Evolutionary conservation across 106 monocot genomes (phyloP).

Genomic region (Platanthera guangdongensis): DNA sequence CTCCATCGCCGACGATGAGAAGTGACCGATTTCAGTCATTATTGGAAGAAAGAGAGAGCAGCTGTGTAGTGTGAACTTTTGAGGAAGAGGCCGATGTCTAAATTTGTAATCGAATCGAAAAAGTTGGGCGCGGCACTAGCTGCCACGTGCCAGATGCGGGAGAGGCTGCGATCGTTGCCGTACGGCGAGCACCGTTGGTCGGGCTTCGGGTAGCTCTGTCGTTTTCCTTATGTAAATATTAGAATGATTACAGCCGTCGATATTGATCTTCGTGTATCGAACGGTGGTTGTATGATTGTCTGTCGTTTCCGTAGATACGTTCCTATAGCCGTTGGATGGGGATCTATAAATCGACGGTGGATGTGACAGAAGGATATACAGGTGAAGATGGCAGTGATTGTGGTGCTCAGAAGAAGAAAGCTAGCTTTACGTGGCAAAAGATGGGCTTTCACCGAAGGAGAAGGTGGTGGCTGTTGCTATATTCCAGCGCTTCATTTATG

Average conservation of each 20-base stretch:
- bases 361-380: not conserved
- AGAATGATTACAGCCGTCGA: not conserved
- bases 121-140: not conserved
- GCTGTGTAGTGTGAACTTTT: not conserved
- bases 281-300: not conserved
- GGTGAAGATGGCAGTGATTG: not conserved
- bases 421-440: not conserved
- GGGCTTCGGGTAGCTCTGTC: not conserved
- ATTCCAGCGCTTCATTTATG: not conserved
- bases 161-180: not conserved
- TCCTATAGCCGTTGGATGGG: not conserved
- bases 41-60: not conserved
- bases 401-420: not conserved
- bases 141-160: conserved; percentile 1
- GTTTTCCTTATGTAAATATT: not conserved
- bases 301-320: not conserved
- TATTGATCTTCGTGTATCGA: not conserved
- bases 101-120: not conserved
- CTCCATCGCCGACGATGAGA: conserved; percentile 10
- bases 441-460: not conserved
- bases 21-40: conserved; percentile 14
- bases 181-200: conserved; percentile 9
- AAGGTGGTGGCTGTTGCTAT: conserved; percentile 4
- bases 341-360: conserved; percentile 1
- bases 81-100: not conserved